A percentile compares a stretch with the other conserved stretches of the same genome.
Evolutionary conservation across 768 basidiomycete genomes (phyloP).

Genomic region (Pholiota microspora): DNA sequence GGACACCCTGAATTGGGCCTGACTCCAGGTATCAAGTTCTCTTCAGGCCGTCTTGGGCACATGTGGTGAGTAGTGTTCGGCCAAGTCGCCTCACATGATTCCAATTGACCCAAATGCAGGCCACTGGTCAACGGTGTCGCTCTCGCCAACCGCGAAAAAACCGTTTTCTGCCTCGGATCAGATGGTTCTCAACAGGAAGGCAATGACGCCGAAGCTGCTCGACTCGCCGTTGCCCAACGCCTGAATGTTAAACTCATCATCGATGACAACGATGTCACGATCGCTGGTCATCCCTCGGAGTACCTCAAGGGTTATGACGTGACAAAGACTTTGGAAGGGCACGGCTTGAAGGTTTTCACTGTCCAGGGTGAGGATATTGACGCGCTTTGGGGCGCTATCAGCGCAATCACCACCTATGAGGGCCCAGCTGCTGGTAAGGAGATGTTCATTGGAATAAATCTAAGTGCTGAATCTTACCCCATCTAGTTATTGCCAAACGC

Average conservation of each 20-base stretch:
- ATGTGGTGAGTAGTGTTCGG: slow-evolving; percentile 55
- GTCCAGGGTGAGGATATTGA: slow-evolving; percentile 82
- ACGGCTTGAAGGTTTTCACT: slow-evolving; percentile 74
- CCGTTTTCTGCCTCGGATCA: slow-evolving; percentile 80
- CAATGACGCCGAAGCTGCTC: slow-evolving; percentile 87
- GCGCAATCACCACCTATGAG: slow-evolving; percentile 50
- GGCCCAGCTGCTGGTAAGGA: slow-evolving; percentile 76
- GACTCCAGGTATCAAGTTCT: slow-evolving; percentile 92
- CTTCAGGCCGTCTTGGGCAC: slow-evolving; percentile 89
- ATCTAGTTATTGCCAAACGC: slow-evolving; percentile 65
- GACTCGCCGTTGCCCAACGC: slow-evolving; percentile 79
- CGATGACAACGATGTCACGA: slow-evolving; percentile 91
- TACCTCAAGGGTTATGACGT: slow-evolving; percentile 81
- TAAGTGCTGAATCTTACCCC: background rate
- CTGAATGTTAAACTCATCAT: slow-evolving; percentile 86
- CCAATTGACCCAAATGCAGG: slow-evolving; percentile 26
- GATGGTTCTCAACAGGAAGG: slow-evolving; percentile 93
- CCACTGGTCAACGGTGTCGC: slow-evolving; percentile 84
- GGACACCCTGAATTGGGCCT: slow-evolving; percentile 89
- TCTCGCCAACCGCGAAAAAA: slow-evolving; percentile 73
- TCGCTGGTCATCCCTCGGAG: slow-evolving; percentile 86
- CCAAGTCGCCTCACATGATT: background rate
- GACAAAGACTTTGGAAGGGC: slow-evolving; percentile 70
- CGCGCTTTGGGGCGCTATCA: slow-evolving; percentile 67
- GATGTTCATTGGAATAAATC: background rate